These are phyloP conservation scores for Arabis alpina DNA, from an alignment of 345 rosid genomes.

Conservation along the genomic window DNA sequence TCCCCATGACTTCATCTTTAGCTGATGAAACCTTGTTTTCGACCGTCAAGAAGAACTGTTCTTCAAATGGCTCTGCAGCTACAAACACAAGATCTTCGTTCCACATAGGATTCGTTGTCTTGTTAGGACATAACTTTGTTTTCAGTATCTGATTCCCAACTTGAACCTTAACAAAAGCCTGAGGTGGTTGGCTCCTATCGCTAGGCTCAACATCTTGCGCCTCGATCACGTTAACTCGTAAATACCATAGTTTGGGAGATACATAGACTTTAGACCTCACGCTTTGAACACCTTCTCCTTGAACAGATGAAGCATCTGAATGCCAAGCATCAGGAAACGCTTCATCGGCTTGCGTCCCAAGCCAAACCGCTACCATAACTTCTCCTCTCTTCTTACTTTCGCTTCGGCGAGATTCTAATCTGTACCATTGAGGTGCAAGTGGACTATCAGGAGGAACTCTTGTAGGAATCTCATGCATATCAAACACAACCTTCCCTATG, in stretches of 20 bases:
- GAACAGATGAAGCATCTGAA: constrained; percentile 75
- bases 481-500: constrained; percentile 77
- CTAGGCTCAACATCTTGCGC: constrained; percentile 82
- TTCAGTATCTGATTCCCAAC: constrained; percentile 80
- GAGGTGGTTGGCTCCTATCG: constrained; percentile 68
- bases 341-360: constrained; percentile 96
- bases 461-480: constrained; percentile 90
- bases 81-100: constrained; percentile 91
- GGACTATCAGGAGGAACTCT: constrained; percentile 98
- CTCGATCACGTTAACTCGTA: constrained; percentile 85
- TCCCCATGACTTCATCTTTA: constrained; percentile 82
- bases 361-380: constrained; percentile 94
- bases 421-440: constrained; percentile 93
- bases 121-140: constrained; percentile 63
- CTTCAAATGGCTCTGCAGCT: constrained; percentile 95
- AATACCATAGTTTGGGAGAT: constrained; percentile 89
- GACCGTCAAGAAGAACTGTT: constrained; percentile 63
- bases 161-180: constrained; percentile 77
- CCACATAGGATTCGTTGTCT: constrained; percentile 74
- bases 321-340: constrained; percentile 98
- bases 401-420: constrained; percentile 65
- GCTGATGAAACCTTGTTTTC: constrained; percentile 61
- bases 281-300: constrained; percentile 76
- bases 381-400: constrained; percentile 71
- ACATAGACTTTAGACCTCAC: constrained; percentile 88